Conservation (phyloP, 352 stramenopile genomes). For the Globisporangium cylindrosporum region DNA sequence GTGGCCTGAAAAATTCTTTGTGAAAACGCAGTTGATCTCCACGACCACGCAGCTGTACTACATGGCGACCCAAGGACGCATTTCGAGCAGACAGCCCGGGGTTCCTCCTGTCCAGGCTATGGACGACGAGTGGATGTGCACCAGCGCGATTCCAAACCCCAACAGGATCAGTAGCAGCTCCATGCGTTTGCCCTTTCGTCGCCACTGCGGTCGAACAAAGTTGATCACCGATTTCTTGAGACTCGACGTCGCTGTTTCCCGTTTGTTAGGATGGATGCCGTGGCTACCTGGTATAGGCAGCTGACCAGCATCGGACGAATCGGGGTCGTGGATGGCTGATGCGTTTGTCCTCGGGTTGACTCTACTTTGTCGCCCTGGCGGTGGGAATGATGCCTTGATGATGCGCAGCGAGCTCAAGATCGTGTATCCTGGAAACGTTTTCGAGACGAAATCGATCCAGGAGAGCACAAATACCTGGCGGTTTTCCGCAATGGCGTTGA, state of each 20-base stretch:
- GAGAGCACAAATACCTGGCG: slow-evolving; percentile 1
- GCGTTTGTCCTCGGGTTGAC: not conserved
- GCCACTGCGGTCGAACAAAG: slow-evolving; percentile 7
- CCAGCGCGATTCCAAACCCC: not conserved
- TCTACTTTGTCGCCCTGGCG: no score
- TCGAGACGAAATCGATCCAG: slow-evolving; percentile 11
- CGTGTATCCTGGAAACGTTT: slow-evolving; percentile 12
- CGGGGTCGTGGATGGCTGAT: not conserved
- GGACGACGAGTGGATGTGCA: slow-evolving; percentile 3
- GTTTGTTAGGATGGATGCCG: not conserved
- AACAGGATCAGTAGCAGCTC: slow-evolving; percentile 9
- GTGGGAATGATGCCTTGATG: slow-evolving; percentile 5
- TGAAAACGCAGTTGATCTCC: slow-evolving; percentile 8
- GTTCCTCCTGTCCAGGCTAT: not conserved
- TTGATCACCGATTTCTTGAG: not conserved
- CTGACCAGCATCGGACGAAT: not conserved
- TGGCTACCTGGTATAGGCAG: not conserved
- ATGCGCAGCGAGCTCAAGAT: slow-evolving; percentile 1
- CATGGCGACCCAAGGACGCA: slow-evolving; percentile 4
- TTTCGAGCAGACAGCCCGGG: slow-evolving; percentile 5
- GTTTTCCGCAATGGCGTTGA: slow-evolving; percentile 6
- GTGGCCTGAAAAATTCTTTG: not conserved
- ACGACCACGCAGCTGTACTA: slow-evolving; percentile 12
- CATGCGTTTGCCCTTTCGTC: slow-evolving; percentile 1
- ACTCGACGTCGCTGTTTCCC: not conserved